These are phyloP conservation scores for Fusarium sp. DNA, from an alignment of 2,329 filamentous ascomycete species.

Conservation along the genomic window DNA sequence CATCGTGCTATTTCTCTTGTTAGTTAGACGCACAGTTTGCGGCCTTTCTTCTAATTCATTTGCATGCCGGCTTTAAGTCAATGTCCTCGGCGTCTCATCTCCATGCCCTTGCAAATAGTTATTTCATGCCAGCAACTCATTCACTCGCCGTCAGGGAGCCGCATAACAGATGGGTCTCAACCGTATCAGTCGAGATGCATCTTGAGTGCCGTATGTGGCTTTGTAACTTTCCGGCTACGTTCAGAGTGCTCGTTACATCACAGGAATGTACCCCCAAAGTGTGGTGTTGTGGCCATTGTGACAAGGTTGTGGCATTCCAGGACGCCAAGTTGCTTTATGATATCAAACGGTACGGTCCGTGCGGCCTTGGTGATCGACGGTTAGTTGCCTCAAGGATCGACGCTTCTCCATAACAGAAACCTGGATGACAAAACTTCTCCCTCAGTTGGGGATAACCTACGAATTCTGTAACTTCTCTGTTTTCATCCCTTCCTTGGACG, in stretches of 20 bases:
- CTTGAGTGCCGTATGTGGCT: conserved; percentile 25
- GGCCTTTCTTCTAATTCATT: conserved; percentile 8
- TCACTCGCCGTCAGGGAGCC: conserved; percentile 9
- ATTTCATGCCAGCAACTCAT: conserved; percentile 19
- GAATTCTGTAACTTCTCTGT: conserved; percentile 9
- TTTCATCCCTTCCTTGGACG: conserved; percentile 13
- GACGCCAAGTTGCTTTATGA: conserved; percentile 13
- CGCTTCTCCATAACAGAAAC: conserved; percentile 22
- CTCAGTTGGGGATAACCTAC: not conserved
- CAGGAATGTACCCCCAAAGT: conserved; percentile 36
- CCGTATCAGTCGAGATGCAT: conserved; percentile 36
- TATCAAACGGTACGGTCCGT: conserved; percentile 44
- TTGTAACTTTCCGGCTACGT: conserved; percentile 12
- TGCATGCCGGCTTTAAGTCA: conserved; percentile 33
- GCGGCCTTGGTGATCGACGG: conserved; percentile 37
- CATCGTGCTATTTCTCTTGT: conserved; percentile 20
- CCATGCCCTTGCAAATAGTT: not conserved
- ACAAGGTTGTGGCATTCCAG: conserved; percentile 37
- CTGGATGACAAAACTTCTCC: conserved; percentile 19
- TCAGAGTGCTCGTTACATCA: conserved; percentile 22
- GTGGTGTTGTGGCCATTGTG: conserved; percentile 33
- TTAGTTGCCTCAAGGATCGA: conserved; percentile 37
- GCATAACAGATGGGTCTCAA: conserved; percentile 10
- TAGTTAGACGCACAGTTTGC: conserved; percentile 4
- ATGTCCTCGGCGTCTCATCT: conserved; percentile 15